A percentile compares a stretch with the other conserved stretches of the same genome.
phyloP scores from a whole-genome alignment of 371 early-diverging fungal species.

The Chytridium lagenaria region DNA sequence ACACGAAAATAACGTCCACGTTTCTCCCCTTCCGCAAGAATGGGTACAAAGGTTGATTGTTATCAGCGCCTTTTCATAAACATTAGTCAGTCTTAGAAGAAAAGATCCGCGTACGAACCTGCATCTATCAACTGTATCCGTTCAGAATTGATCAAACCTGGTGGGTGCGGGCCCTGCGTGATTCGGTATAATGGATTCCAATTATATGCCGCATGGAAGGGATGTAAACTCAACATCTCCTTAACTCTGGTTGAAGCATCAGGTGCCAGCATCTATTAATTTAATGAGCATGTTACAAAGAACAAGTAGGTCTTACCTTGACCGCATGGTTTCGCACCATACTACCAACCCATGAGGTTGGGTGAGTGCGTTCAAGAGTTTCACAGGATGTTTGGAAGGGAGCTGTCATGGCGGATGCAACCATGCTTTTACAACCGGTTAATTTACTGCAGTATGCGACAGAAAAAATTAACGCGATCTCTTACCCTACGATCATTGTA shows the following conservation, averaged over 20 bases:
- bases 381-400: conserved; percentile 66
- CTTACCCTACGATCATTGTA: conserved; percentile 63
- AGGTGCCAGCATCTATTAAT: conserved; percentile 19
- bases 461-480: conserved; percentile 49
- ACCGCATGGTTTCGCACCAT: conserved; percentile 48
- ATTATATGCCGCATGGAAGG: conserved; percentile 21
- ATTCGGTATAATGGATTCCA: conserved; percentile 43
- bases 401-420: conserved; percentile 32
- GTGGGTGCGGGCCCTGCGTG: conserved; percentile 9
- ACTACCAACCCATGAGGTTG: conserved; percentile 39
- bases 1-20: conserved; percentile 70
- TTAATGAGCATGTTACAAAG: conserved; percentile 20
- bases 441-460: conserved; percentile 73
- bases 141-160: conserved; percentile 41
- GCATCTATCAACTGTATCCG: conserved; percentile 71
- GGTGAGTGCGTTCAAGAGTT: conserved; percentile 46
- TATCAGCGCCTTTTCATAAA: conserved; percentile 53
- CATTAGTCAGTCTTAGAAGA: background rate
- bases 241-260: conserved; percentile 20
- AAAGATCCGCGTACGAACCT: conserved; percentile 53
- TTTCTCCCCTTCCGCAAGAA: conserved; percentile 66
- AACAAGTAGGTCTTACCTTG: conserved; percentile 31
- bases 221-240: conserved; percentile 4
- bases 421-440: conserved; percentile 57
- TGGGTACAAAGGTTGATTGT: conserved; percentile 78